Conservation (phyloP, 306 rosid species). For the Morella rubra region DNA sequence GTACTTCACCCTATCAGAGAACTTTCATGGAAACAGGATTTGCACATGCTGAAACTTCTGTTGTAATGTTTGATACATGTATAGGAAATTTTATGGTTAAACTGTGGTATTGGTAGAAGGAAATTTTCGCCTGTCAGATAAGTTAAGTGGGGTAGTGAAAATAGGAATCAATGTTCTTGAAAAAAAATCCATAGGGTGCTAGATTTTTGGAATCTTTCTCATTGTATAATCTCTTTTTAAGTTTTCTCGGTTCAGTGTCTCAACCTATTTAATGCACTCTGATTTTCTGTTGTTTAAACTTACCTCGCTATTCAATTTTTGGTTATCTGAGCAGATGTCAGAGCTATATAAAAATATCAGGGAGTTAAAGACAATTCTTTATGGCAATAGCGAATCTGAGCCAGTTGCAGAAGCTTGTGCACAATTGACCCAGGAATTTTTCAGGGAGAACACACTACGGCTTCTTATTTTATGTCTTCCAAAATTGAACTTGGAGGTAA, state of each 20-base stretch:
- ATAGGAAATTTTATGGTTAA: neutral
- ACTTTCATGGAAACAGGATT: neutral
- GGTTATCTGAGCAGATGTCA: conserved; percentile 50
- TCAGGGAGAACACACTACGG: conserved; percentile 72
- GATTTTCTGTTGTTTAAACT: conserved; percentile 16
- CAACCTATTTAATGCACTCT: neutral
- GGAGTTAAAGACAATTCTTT: conserved; percentile 86
- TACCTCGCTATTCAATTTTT: conserved; percentile 31
- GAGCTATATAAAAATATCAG: conserved; percentile 75
- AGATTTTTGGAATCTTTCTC: neutral
- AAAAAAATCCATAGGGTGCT: neutral
- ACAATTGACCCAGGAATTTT: conserved; percentile 87
- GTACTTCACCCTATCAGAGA: neutral
- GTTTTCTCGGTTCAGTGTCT: conserved; percentile 1
- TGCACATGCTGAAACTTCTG: neutral
- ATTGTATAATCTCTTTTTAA: neutral
- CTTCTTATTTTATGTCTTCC: conserved; percentile 78
- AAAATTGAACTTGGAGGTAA: conserved; percentile 92
- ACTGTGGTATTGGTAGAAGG: neutral
- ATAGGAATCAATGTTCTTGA: neutral
- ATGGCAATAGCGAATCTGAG: conserved; percentile 94
- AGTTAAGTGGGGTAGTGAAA: neutral
- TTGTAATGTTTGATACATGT: neutral
- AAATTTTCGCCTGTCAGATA: neutral
- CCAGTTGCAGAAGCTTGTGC: conserved; percentile 94